phyloP scores from a whole-genome alignment of 441 rosid species.

The Bocquillonia castaneifolia region DNA sequence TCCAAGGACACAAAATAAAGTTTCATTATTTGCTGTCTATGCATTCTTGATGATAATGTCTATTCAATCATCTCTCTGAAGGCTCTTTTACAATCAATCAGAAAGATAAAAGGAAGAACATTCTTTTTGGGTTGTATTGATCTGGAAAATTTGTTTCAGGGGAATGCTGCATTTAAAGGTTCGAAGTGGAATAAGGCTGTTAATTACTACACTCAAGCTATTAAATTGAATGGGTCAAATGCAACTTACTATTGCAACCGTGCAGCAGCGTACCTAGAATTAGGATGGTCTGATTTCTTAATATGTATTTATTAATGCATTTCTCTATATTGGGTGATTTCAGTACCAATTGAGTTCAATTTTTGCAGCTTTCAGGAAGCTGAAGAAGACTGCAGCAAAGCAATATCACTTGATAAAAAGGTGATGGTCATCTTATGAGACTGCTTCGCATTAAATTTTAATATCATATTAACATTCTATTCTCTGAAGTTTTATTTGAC shows the following conservation, averaged over 20 bases:
- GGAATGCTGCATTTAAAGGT: slow-evolving; percentile 87
- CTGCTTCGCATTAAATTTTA: not conserved
- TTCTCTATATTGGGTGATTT: not conserved
- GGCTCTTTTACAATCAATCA: too few species aligned
- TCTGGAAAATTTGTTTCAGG: slow-evolving; percentile 44
- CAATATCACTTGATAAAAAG: slow-evolving; percentile 80
- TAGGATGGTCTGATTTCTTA: slow-evolving; percentile 50
- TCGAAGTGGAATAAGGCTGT: slow-evolving; percentile 81
- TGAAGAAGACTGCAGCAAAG: slow-evolving; percentile 75
- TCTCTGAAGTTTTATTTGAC: not conserved
- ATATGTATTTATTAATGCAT: slow-evolving; percentile 7
- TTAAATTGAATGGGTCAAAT: slow-evolving; percentile 60
- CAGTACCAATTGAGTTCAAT: slow-evolving; percentile 11
- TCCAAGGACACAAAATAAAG: not conserved
- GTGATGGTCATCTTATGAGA: slow-evolving; percentile 25
- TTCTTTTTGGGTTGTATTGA: not conserved
- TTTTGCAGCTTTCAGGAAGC: slow-evolving; percentile 79
- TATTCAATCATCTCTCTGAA: too few species aligned
- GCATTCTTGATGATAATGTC: not conserved
- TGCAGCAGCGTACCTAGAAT: slow-evolving; percentile 83
- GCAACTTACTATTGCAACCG: slow-evolving; percentile 77
- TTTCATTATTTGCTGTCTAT: not conserved
- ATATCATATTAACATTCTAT: not conserved
- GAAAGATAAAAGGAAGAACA: too few species aligned
- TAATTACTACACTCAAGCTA: slow-evolving; percentile 74